A percentile compares a stretch with the other conserved stretches of the same genome.
Evolutionary conservation across 257 asterid species (phyloP).

Genomic region (Solanum pimpinellifolium): DNA sequence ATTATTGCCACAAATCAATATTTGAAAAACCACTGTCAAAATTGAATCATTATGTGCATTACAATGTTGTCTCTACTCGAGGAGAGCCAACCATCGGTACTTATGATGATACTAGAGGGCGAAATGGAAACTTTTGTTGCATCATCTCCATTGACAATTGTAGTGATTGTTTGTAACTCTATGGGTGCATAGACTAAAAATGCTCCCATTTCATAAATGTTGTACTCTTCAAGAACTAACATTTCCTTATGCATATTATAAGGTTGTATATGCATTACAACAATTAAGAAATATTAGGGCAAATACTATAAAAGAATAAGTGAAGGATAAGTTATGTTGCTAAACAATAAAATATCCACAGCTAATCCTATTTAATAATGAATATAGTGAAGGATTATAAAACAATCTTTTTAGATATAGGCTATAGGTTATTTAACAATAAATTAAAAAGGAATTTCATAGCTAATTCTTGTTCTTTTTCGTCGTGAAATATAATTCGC

Average conservation of each 20-base stretch:
- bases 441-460: neutral
- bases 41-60: slow-evolving; percentile 27
- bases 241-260: slow-evolving; percentile 25
- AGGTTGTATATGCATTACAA: slow-evolving; percentile 25
- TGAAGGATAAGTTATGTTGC: neutral
- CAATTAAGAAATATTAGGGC: neutral
- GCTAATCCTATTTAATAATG: neutral
- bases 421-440: neutral
- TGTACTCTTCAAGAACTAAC: slow-evolving; percentile 55
- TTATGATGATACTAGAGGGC: slow-evolving; percentile 57
- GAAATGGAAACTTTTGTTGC: slow-evolving; percentile 20
- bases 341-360: neutral
- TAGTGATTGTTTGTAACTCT: neutral
- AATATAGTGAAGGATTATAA: neutral
- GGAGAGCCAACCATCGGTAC: slow-evolving; percentile 27
- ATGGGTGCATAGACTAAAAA: slow-evolving; percentile 42
- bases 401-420: neutral
- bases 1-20: slow-evolving; percentile 1
- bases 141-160: slow-evolving; percentile 33
- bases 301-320: neutral
- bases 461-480: no score
- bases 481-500: no score
- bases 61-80: neutral
- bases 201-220: slow-evolving; percentile 39
- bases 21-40: slow-evolving; percentile 42